phyloP scores from a whole-genome alignment of 495 filamentous ascomycete genomes.

The Penicillium goetzii region DNA sequence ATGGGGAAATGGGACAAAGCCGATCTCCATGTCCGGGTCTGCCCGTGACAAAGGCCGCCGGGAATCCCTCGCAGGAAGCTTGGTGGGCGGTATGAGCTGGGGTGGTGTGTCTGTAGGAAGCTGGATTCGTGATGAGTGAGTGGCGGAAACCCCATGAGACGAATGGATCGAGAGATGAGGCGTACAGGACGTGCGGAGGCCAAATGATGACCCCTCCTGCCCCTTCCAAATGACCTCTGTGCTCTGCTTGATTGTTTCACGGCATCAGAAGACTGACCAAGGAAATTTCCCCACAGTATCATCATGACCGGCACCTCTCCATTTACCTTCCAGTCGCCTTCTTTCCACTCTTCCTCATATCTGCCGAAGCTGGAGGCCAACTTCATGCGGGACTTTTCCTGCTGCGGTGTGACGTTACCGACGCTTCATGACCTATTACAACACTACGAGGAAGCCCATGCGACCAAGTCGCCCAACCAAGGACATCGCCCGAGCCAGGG shows the following conservation, averaged over 20 bases:
- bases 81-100: constrained; percentile 96
- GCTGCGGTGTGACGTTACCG: constrained; percentile 84
- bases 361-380: constrained; percentile 95
- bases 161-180: constrained; percentile 6
- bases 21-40: constrained; percentile 79
- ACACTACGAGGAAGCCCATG: constrained; percentile 95
- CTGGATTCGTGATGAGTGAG: constrained; percentile 98
- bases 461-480: constrained; percentile 63
- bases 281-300: constrained; percentile 61
- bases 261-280: constrained; percentile 33
- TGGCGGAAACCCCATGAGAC: constrained; percentile 34
- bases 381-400: constrained; percentile 94
- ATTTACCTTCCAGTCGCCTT: constrained; percentile 86
- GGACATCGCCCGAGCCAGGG: constrained; percentile 58
- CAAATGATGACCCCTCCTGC: constrained; percentile 1
- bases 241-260: constrained; percentile 27
- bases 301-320: constrained; percentile 97
- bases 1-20: constrained; percentile 76
- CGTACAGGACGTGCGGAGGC: neutral
- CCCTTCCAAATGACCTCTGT: constrained; percentile 11
- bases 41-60: constrained; percentile 75
- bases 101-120: constrained; percentile 94
- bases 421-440: constrained; percentile 93
- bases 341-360: constrained; percentile 96
- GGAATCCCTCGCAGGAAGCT: constrained; percentile 84